Evolutionary conservation across 805 yeast species (phyloP).

Genomic region (Kazachstania bromeliacearum): DNA sequence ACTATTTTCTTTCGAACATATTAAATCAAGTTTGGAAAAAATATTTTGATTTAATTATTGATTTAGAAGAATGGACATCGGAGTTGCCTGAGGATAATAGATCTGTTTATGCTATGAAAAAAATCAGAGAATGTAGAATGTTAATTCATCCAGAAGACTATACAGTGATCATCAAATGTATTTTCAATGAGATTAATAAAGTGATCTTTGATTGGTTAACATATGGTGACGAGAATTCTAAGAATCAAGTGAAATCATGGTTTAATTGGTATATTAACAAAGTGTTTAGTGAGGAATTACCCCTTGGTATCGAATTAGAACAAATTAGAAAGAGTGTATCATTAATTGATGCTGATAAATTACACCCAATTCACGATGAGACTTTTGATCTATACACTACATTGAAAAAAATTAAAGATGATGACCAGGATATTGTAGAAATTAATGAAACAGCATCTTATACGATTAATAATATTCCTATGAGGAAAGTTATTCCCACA

Average conservation of each 20-base stretch:
- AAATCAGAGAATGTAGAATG: slow-evolving; percentile 8
- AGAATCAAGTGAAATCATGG: slow-evolving; percentile 15
- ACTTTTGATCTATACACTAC: slow-evolving; percentile 9
- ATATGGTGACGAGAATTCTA: slow-evolving; percentile 9
- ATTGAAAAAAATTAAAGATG: background rate
- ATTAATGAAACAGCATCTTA: slow-evolving; percentile 2
- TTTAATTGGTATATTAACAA: slow-evolving; percentile 16
- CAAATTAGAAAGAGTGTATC: slow-evolving; percentile 1
- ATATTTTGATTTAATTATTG: slow-evolving; percentile 18
- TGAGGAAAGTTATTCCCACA: slow-evolving; percentile 32
- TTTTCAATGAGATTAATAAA: slow-evolving; percentile 19
- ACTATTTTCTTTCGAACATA: slow-evolving; percentile 11
- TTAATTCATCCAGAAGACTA: slow-evolving; percentile 10
- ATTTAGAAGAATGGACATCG: slow-evolving; percentile 14
- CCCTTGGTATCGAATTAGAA: background rate
- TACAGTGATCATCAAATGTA: slow-evolving; percentile 6
- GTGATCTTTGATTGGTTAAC: slow-evolving; percentile 19
- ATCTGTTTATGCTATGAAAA: slow-evolving; percentile 9
- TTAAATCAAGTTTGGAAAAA: slow-evolving; percentile 18
- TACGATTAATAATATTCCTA: slow-evolving; percentile 31
- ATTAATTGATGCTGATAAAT: background rate
- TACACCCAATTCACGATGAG: slow-evolving; percentile 20
- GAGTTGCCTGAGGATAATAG: background rate
- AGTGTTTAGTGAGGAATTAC: slow-evolving; percentile 5
- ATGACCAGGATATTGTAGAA: background rate